phyloP scores from a whole-genome alignment of 1,139 yeast species.

The Candida sojae region DNA sequence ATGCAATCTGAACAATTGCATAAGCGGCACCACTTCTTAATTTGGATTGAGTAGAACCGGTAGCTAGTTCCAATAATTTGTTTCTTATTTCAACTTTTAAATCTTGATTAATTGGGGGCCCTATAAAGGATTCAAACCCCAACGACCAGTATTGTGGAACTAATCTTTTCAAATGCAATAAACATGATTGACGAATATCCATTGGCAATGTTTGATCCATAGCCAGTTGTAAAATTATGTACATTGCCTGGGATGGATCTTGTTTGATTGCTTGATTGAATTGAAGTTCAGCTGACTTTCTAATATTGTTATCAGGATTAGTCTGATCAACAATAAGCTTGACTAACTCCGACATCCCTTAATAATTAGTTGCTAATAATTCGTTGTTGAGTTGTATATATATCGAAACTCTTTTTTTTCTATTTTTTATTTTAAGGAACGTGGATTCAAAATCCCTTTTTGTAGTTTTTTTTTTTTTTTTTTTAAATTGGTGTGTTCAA shows the following conservation, averaged over 20 bases:
- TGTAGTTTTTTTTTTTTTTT: background rate
- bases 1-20: slow-evolving; percentile 81
- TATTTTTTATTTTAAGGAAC: no score
- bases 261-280: slow-evolving; percentile 27
- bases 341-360: slow-evolving; percentile 13
- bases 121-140: slow-evolving; percentile 75
- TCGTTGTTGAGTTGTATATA: no score
- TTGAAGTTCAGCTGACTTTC: slow-evolving; percentile 38
- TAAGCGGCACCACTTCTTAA: slow-evolving; percentile 70
- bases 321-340: slow-evolving; percentile 33
- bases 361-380: no score
- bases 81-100: slow-evolving; percentile 53
- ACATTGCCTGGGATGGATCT: slow-evolving; percentile 35
- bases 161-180: slow-evolving; percentile 67
- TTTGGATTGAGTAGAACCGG: slow-evolving; percentile 55
- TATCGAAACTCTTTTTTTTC: no score
- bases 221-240: slow-evolving; percentile 29
- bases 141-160: slow-evolving; percentile 84
- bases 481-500: background rate
- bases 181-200: slow-evolving; percentile 60
- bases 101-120: slow-evolving; percentile 61
- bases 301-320: slow-evolving; percentile 35
- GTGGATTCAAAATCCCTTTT: background rate
- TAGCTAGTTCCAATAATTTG: slow-evolving; percentile 53
- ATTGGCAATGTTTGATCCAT: slow-evolving; percentile 22